A percentile compares a stretch with the other conserved stretches of the same genome.
Evolutionary conservation across 2,329 filamentous ascomycete species (phyloP).

Genomic region (Monilinia fructigena): DNA sequence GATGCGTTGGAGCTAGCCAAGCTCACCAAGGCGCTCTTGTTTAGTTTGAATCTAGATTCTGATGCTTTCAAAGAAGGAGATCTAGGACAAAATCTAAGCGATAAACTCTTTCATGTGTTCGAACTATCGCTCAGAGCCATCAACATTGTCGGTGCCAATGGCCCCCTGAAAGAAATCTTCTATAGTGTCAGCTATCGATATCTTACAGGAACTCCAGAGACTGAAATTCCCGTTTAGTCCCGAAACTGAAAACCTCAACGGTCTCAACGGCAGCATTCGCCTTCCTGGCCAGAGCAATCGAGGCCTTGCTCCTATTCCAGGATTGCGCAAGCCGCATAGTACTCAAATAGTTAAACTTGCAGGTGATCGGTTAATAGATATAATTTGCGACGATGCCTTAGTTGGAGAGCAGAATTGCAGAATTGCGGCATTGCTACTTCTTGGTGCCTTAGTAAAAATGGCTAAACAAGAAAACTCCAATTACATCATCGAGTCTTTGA

Average conservation of each 20-base stretch:
- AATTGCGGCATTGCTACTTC: conserved; percentile 80
- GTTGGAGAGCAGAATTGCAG: conserved; percentile 79
- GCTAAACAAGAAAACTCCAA: conserved; percentile 69
- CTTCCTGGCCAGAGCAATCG: conserved; percentile 1
- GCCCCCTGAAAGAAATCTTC: conserved; percentile 75
- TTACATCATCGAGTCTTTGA: conserved; percentile 75
- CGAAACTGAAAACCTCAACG: background rate
- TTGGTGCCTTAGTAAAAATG: conserved; percentile 73
- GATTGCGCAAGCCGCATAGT: conserved; percentile 49
- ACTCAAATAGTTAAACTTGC: conserved; percentile 73
- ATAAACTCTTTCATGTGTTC: conserved; percentile 89
- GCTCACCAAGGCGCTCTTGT: conserved; percentile 70
- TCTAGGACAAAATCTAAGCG: conserved; percentile 73
- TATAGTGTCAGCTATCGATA: conserved; percentile 92
- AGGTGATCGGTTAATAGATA: conserved; percentile 78
- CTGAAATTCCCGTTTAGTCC: conserved; percentile 48
- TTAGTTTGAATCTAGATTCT: conserved; percentile 62
- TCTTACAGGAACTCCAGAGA: conserved; percentile 63
- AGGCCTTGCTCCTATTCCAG: conserved; percentile 42
- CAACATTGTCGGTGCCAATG: conserved; percentile 66
- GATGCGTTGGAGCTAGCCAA: conserved; percentile 75
- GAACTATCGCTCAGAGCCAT: conserved; percentile 80
- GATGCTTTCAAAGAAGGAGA: conserved; percentile 45
- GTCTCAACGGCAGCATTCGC: background rate
- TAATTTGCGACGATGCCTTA: conserved; percentile 90